A percentile compares a stretch with the other conserved stretches of the same genome.
Conservation (phyloP, 305 asterid species). For the Andrographis paniculata region DNA sequence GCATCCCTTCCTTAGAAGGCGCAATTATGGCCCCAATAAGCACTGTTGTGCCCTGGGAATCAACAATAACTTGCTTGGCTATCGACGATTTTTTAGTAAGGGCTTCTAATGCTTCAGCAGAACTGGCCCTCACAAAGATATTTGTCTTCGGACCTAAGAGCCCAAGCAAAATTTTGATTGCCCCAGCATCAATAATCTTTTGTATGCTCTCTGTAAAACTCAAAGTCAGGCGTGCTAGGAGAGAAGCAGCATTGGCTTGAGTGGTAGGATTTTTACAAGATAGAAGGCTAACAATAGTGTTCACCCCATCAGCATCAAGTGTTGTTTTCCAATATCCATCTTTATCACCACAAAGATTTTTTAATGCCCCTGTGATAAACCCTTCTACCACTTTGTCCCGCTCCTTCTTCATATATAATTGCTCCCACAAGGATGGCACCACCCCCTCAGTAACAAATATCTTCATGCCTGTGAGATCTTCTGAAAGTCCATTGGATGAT, state of each 20-base stretch:
- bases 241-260: conserved; percentile 87
- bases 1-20: conserved; percentile 81
- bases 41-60: conserved; percentile 55
- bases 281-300: conserved; percentile 61
- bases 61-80: conserved; percentile 52
- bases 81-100: conserved; percentile 55
- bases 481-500: conserved; percentile 65
- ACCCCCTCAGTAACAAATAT: conserved; percentile 83
- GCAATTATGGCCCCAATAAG: conserved; percentile 74
- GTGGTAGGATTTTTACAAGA: conserved; percentile 50
- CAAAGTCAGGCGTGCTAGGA: conserved; percentile 59
- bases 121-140: conserved; percentile 66
- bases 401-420: conserved; percentile 40
- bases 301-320: conserved; percentile 81
- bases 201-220: conserved; percentile 54
- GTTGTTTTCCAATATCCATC: conserved; percentile 70
- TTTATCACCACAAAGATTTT: conserved; percentile 86
- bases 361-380: conserved; percentile 66
- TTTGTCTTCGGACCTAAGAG: conserved; percentile 59
- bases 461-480: conserved; percentile 76
- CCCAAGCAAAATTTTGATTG: conserved; percentile 45
- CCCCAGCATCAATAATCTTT: conserved; percentile 67
- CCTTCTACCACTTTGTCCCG: conserved; percentile 76
- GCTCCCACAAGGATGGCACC: conserved; percentile 81
- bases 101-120: conserved; percentile 83